These are phyloP conservation scores for Domatiomyces globalis DNA, from an alignment of 2,329 filamentous ascomycete species.

Conservation along the genomic window DNA sequence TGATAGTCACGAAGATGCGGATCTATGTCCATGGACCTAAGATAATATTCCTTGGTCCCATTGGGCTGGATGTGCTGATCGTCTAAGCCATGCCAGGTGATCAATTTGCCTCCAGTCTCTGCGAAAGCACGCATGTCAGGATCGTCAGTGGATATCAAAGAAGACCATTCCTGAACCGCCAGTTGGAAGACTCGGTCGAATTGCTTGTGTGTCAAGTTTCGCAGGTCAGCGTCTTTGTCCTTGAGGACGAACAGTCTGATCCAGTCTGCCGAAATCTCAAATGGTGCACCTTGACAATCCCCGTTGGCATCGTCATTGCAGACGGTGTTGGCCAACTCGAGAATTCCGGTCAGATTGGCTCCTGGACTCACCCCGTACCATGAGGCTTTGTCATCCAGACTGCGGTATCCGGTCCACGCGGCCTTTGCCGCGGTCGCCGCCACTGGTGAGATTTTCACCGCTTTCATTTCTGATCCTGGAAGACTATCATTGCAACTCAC, in stretches of 20 bases:
- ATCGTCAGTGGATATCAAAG: slow-evolving; percentile 25
- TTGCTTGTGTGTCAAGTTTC: slow-evolving; percentile 21
- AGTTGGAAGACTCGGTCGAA: slow-evolving; percentile 18
- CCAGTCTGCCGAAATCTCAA: slow-evolving; percentile 8
- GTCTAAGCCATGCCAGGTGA: slow-evolving; percentile 30
- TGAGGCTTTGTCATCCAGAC: slow-evolving; percentile 13
- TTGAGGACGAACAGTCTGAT: slow-evolving; percentile 23
- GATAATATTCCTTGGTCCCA: slow-evolving; percentile 27
- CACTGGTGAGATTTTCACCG: slow-evolving; percentile 17
- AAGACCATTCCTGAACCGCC: slow-evolving; percentile 21
- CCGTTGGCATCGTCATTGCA: too few relatives aligned
- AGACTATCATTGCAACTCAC: slow-evolving; percentile 1
- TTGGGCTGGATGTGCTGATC: slow-evolving; percentile 27
- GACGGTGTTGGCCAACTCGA: neutral
- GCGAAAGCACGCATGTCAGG: slow-evolving; percentile 27
- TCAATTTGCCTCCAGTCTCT: slow-evolving; percentile 27
- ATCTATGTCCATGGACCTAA: neutral
- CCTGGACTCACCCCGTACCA: slow-evolving; percentile 25
- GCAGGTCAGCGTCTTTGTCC: slow-evolving; percentile 21
- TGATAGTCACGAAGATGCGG: slow-evolving; percentile 5
- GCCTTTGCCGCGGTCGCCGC: slow-evolving; percentile 21
- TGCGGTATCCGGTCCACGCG: slow-evolving; percentile 22
- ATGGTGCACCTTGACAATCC: too few relatives aligned
- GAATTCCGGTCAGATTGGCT: slow-evolving; percentile 3
- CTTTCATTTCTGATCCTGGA: slow-evolving; percentile 7